Evolutionary conservation across 179 eudicot species (phyloP), one percentile per base, ranked within the genome.

Genomic region (Silene coronaria): DNA sequence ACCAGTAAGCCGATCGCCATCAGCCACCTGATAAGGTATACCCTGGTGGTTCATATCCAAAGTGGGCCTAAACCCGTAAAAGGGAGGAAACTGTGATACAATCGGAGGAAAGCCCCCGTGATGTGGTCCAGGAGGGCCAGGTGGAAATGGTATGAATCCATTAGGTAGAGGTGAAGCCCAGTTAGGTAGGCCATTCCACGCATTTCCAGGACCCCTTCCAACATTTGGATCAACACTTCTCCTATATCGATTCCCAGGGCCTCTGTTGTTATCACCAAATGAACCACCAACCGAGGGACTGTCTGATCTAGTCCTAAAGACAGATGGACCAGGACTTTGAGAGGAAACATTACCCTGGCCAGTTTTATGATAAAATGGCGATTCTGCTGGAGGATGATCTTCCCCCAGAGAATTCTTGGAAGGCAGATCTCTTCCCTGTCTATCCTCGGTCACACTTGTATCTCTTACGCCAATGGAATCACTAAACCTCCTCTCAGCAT

Each of bases 121-220:
- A 75, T 91, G 93, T 34, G 93, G 97, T 48, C 88, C 93, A 75
- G 89, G 95, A 66, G 94, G 95, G 38, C 88, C 96, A 76, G 88
- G 96, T 21, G 88, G 92, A 79, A 87, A 92, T 51, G 97, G 95
- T 70, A 90, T 82, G 77, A 86, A 90, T 42, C 98, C 96, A 81
- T 91, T 90, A 64, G 91, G 78, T 76, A 92, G 69, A 5, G 92
- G 90, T 32, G 98, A 83, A 75, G 94, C 91, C 98, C 98, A 94
- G 77, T 80, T 90, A 67, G 87, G 94, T 73, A 83, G 85, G 36
- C 94, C 89, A 71, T 88, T 90, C 97, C 97, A 94, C 53, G 89
- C 74, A 80, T 82, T 90, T 65, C 90, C 96, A 70, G 88, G 98
- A 14, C 77, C 76, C 81, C 98, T 89, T 79, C 88, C 92, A 70